These are phyloP conservation scores for Ceratocystiopsis minuta DNA, from an alignment of 2,329 filamentous ascomycete species.

Conservation along the genomic window DNA sequence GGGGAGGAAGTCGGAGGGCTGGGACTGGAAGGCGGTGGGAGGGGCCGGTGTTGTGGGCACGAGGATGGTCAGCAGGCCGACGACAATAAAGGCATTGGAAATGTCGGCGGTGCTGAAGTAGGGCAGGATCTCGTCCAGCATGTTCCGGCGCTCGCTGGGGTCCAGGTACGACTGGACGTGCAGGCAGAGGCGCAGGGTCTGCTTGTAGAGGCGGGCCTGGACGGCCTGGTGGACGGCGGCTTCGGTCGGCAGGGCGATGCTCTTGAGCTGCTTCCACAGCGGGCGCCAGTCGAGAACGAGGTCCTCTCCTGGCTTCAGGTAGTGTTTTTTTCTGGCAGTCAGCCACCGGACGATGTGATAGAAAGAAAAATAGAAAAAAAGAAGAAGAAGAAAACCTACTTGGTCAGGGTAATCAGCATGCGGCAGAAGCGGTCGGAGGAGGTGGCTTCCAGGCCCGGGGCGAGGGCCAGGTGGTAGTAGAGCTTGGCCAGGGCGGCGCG, in stretches of 20 bases:
- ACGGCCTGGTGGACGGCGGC: slow-evolving; percentile 45
- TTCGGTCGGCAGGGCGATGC: slow-evolving; percentile 74
- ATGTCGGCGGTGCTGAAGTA: slow-evolving; percentile 90
- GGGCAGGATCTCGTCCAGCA: slow-evolving; percentile 63
- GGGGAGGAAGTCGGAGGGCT: slow-evolving; percentile 75
- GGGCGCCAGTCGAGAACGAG: slow-evolving; percentile 86
- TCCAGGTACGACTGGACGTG: slow-evolving; percentile 90
- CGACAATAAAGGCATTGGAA: slow-evolving; percentile 83
- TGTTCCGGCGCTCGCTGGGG: slow-evolving; percentile 63
- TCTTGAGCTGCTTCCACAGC: slow-evolving; percentile 81
- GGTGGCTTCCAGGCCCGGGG: slow-evolving; percentile 68
- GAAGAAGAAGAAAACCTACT: slow-evolving; percentile 30
- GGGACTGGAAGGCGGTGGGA: slow-evolving; percentile 51
- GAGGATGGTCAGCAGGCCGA: slow-evolving; percentile 69
- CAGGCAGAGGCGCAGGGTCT: slow-evolving; percentile 71
- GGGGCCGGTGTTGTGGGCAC: slow-evolving; percentile 71
- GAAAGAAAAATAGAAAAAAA: slow-evolving; percentile 4
- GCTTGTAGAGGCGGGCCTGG: slow-evolving; percentile 38
- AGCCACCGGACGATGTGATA: neutral
- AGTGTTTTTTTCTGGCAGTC: slow-evolving; percentile 64
- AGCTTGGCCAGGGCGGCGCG: slow-evolving; percentile 71
- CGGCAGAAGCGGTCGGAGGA: slow-evolving; percentile 82
- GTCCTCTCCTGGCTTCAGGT: slow-evolving; percentile 77
- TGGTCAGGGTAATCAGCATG: slow-evolving; percentile 93
- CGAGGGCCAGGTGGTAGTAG: slow-evolving; percentile 85